Conservation (phyloP, 306 rosid genomes). For the Dalbergia oliveri region DNA sequence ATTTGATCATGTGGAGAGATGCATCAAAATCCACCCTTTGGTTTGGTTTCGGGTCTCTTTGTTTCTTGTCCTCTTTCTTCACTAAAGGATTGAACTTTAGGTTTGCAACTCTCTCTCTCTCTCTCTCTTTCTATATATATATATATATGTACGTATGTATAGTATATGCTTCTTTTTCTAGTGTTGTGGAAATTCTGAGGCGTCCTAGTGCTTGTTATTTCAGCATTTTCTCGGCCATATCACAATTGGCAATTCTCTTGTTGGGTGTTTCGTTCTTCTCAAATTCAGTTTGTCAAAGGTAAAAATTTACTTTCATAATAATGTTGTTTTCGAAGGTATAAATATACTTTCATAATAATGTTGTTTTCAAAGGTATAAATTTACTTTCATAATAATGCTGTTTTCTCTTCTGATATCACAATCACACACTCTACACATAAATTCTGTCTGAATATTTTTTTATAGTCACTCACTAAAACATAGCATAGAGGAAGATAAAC, state of each 20-base stretch:
- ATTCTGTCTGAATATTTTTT: too few relatives aligned
- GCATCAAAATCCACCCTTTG: slow-evolving; percentile 78
- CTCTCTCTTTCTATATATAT: too few relatives aligned
- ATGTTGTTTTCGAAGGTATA: slow-evolving; percentile 58
- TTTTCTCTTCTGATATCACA: background rate
- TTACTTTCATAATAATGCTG: background rate
- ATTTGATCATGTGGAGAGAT: slow-evolving; percentile 87
- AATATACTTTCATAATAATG: background rate
- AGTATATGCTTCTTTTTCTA: too few relatives aligned
- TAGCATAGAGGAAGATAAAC: too few relatives aligned
- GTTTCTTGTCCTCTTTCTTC: slow-evolving; percentile 83
- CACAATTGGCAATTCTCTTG: slow-evolving; percentile 69
- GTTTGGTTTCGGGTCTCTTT: slow-evolving; percentile 84
- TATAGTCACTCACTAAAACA: too few relatives aligned
- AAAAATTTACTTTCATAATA: background rate
- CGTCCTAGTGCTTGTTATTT: slow-evolving; percentile 15
- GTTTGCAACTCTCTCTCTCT: slow-evolving; percentile 47
- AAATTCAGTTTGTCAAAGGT: slow-evolving; percentile 81
- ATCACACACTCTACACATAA: too few relatives aligned
- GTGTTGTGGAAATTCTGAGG: slow-evolving; percentile 22
- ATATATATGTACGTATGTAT: too few relatives aligned
- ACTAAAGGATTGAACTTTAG: slow-evolving; percentile 71
- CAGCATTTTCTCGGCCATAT: slow-evolving; percentile 78
- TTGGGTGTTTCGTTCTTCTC: slow-evolving; percentile 78
- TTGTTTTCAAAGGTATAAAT: slow-evolving; percentile 59